Base-by-base conservation (phyloP, 306 rosid genomes). In the Ceratonia siliqua region DNA sequence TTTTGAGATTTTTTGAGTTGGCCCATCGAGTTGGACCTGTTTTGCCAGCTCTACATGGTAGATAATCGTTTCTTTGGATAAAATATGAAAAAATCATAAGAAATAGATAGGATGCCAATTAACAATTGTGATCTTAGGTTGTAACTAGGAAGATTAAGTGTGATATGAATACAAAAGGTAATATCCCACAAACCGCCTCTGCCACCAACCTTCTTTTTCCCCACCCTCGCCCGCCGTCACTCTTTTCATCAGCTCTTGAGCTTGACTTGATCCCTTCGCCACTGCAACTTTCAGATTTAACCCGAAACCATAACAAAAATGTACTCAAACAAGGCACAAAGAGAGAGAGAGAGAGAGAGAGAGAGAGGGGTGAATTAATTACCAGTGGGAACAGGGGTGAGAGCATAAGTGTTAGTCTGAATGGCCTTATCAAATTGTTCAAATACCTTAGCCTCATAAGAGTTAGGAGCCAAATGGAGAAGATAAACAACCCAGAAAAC, bases 391-490 rank as follows among this genome's bases (percentile, higher is more conserved):
- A 14, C 18, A 0, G 90, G 58, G 15, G 81, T 4, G 8, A 78
- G n/a, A n/a, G n/a, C n/a, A n/a, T n/a, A 13, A 57, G n/a, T 49
- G 68, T 66, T 84, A 17, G 72, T 46, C 58, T 73, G 57, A 30
- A 63, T 24, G 55, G 68, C 63, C 28, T 75, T 71, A 53, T 68
- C 73, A 32, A 50, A 59, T 2, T 80, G 96, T 79, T 76, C 66
- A 75, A 89, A 94, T 32, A 88, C 73, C 87, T 87, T 91, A 3
- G 96, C 97, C 0, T 85, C 89, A 0, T 75, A 13, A 4, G 97
- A 94, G 68, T 85, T 88, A 1, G 97, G 93, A 18, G 89, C 43
- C 82, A 94, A 79, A 66, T 91, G 94, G 81, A 94, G 56, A 49
- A 94, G 87, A 77, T 87, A 41, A 78, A 35, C 18, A 68, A 50